phyloP scores from a whole-genome alignment of 139 green algal species.

The Pseudopediastrum boryanum region DNA sequence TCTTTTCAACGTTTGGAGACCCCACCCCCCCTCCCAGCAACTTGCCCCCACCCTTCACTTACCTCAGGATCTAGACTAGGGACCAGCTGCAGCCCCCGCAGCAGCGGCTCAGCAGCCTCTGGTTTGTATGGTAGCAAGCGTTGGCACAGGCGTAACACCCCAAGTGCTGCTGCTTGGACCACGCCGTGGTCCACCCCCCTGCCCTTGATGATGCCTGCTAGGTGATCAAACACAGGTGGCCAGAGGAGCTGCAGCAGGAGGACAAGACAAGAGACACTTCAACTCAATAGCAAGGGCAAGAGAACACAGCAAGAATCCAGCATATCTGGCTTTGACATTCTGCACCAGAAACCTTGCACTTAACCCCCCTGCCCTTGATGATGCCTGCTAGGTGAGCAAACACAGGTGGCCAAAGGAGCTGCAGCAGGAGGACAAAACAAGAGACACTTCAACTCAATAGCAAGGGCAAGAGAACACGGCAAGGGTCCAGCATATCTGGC shows the following conservation, averaged over 20 bases:
- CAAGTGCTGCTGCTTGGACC: slow-evolving; percentile 84
- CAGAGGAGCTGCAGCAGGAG: slow-evolving; percentile 79
- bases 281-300: too few relatives aligned
- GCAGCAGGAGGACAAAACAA: too few relatives aligned
- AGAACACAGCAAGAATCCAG: too few relatives aligned
- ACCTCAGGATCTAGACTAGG: slow-evolving; percentile 75
- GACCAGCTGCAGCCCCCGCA: slow-evolving; percentile 79
- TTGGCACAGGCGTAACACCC: slow-evolving; percentile 86
- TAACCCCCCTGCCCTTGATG: slow-evolving; percentile 24
- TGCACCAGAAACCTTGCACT: too few relatives aligned
- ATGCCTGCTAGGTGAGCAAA: slow-evolving; percentile 75
- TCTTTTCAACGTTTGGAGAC: too few relatives aligned
- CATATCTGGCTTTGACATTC: too few relatives aligned
- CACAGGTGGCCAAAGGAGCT: slow-evolving; percentile 83
- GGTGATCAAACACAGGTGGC: slow-evolving; percentile 80
- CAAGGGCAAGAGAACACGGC: too few relatives aligned
- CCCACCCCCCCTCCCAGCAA: too few relatives aligned
- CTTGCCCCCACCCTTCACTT: not conserved
- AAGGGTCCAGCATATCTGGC: too few relatives aligned
- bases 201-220: slow-evolving; percentile 52
- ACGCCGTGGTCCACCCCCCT: slow-evolving; percentile 46
- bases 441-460: too few relatives aligned
- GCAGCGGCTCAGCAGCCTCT: slow-evolving; percentile 83
- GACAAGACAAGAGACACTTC: too few relatives aligned
- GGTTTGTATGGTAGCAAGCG: slow-evolving; percentile 91